A percentile compares a stretch with the other conserved stretches of the same genome.
These are phyloP conservation scores for Colletotrichum cordylinicola DNA, from an alignment of 2,329 filamentous ascomycete genomes.

Conservation along the genomic window DNA sequence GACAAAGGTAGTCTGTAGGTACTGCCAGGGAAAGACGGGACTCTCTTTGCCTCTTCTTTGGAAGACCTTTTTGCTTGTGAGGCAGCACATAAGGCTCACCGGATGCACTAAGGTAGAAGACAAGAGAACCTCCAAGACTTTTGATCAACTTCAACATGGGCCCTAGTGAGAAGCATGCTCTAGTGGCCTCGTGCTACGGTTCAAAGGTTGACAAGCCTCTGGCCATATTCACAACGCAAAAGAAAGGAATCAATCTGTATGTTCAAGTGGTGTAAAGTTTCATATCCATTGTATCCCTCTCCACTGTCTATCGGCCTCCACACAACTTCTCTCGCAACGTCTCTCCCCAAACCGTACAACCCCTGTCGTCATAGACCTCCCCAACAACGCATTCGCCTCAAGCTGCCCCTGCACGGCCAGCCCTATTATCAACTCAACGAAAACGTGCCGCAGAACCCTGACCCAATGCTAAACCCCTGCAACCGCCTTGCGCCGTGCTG, in stretches of 20 bases:
- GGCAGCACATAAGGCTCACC: not conserved
- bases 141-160: not conserved
- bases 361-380: not conserved
- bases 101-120: not conserved
- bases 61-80: not conserved
- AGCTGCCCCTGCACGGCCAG: slow-evolving; percentile 14
- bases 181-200: not conserved
- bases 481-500: slow-evolving; percentile 43
- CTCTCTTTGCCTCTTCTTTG: not conserved
- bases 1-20: not conserved
- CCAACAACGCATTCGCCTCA: slow-evolving; percentile 16
- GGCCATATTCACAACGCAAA: not conserved
- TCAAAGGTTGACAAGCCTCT: not conserved
- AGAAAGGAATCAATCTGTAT: not conserved
- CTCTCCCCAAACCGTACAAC: not conserved
- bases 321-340: slow-evolving; percentile 14
- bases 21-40: not conserved
- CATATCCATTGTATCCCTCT: slow-evolving; percentile 22
- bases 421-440: slow-evolving; percentile 25
- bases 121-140: not conserved
- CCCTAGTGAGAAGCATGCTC: not conserved
- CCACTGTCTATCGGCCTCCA: slow-evolving; percentile 21
- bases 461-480: slow-evolving; percentile 43
- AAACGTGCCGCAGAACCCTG: slow-evolving; percentile 29
- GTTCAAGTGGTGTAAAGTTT: slow-evolving; percentile 17